Evolutionary conservation across 148 eudicot species (phyloP).

Genomic region (Salicornia ramosissima): DNA sequence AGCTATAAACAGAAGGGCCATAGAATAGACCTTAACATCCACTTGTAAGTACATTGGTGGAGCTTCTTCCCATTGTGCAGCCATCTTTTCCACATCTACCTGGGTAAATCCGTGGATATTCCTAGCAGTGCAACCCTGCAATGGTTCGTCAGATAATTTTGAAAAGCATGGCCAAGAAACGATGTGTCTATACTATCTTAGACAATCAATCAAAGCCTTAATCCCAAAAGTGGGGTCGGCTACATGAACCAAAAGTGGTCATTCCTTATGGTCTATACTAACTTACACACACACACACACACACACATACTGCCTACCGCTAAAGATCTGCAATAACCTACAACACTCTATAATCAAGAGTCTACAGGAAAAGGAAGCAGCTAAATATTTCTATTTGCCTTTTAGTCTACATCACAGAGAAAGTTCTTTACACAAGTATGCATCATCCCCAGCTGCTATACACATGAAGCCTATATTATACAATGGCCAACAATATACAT

Average conservation of each 20-base stretch:
- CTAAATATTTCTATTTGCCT: background rate
- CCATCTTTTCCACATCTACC: constrained; percentile 80
- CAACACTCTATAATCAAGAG: background rate
- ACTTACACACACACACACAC: too few species aligned
- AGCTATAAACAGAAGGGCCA: background rate
- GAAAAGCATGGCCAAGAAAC: background rate
- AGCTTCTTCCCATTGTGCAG: constrained; percentile 87
- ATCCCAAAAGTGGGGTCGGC: too few species aligned
- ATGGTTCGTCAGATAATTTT: constrained; percentile 1
- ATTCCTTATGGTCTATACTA: too few species aligned
- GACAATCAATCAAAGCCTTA: too few species aligned
- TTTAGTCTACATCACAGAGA: background rate
- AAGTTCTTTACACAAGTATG: background rate
- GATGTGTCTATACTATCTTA: background rate
- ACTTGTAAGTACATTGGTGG: constrained; percentile 74
- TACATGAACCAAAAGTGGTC: too few species aligned
- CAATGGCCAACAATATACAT: constrained; percentile 1
- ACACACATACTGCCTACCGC: background rate
- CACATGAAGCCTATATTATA: background rate
- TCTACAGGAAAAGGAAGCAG: background rate
- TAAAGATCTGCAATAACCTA: background rate
- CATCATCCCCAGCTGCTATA: constrained; percentile 1
- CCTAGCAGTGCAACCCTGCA: constrained; percentile 96
- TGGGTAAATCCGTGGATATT: constrained; percentile 82
- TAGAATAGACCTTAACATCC: constrained; percentile 62